phyloP scores from a whole-genome alignment of 2,329 filamentous ascomycete species.

The Sphaerulina vaccinii region DNA sequence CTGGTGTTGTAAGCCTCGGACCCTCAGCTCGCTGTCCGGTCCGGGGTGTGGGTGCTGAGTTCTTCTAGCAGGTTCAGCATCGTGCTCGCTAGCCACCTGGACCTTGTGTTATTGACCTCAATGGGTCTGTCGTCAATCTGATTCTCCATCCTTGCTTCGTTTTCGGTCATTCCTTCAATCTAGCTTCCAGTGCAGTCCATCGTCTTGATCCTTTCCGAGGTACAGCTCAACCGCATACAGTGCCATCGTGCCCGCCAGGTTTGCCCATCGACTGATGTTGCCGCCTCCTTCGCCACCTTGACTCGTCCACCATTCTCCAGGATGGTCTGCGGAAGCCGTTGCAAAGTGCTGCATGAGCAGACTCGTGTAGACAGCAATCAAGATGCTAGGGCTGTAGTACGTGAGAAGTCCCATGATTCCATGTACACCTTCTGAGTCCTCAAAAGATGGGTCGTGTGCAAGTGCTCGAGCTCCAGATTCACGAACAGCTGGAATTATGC shows the following conservation, averaged over 20 bases:
- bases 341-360: constrained; percentile 94
- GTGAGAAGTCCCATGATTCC: constrained; percentile 79
- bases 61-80: neutral
- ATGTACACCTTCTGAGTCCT: constrained; percentile 68
- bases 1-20: neutral
- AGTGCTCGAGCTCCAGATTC: constrained; percentile 81
- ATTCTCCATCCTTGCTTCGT: neutral
- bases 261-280: constrained; percentile 91
- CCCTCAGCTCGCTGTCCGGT: too few relatives aligned
- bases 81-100: too few relatives aligned
- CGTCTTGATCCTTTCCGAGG: constrained; percentile 77
- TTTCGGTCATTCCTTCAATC: constrained; percentile 24
- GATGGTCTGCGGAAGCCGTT: constrained; percentile 59
- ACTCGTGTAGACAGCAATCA: constrained; percentile 96
- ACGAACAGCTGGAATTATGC: constrained; percentile 90
- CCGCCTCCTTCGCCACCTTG: constrained; percentile 79
- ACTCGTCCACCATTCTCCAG: constrained; percentile 75
- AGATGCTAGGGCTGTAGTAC: constrained; percentile 91
- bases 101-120: too few relatives aligned
- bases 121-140: neutral
- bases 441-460: constrained; percentile 78
- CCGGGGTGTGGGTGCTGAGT: too few relatives aligned
- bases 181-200: constrained; percentile 82
- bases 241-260: constrained; percentile 82
- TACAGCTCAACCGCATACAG: constrained; percentile 89